Evolutionary conservation across 345 rosid species (phyloP), one percentile per base, ranked within the genome.

Genomic region (Hibiscus syriacus): DNA sequence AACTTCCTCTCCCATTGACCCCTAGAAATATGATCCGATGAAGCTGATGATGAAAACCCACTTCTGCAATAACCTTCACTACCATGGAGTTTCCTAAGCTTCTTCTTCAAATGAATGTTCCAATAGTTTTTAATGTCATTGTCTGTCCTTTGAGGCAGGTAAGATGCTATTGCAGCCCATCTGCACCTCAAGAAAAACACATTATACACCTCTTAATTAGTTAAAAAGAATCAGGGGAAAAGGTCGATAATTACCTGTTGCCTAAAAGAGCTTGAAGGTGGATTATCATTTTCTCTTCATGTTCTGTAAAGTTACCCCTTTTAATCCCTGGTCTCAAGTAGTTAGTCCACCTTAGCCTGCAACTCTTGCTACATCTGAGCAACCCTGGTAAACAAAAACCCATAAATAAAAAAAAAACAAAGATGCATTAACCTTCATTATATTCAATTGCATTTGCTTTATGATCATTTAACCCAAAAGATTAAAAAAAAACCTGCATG

Each of bases 121-220:
- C 96, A 87, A 55, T 87, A 90, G 67, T 87, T 90, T 57, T 90
- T 89, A 1, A 89, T 87, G 81, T 89, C 92, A 72, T 89, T 89
- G 46, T 89, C 96, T 61, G 92, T 89, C 70, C 96, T 87, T 60
- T 90, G 84, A 64, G 93, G 92, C 46, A 90, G 89, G 63, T 90
- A 90, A 36, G 96, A 90, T 30, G 92, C 96, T 74, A 90, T 90
- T 68, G 96, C 93, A 74, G 96, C 96, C 96, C 92, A 90, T 84
- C 92, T 90, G 83, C 72, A 11, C 17, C 1, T n/a, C 34, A 12
- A 32, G n/a, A 5, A 36, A 46, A 46, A 60, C 27, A 38, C 17
- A 63, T n/a, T n/a, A n/a, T n/a, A n/a, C n/a, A n/a, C n/a, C n/a
- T n/a, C 43, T 7, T 13, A 1, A 43, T 13, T n/a, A n/a, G n/a